Conservation (phyloP, 345 rosid species). For the Cardiospermum halicacabum region DNA sequence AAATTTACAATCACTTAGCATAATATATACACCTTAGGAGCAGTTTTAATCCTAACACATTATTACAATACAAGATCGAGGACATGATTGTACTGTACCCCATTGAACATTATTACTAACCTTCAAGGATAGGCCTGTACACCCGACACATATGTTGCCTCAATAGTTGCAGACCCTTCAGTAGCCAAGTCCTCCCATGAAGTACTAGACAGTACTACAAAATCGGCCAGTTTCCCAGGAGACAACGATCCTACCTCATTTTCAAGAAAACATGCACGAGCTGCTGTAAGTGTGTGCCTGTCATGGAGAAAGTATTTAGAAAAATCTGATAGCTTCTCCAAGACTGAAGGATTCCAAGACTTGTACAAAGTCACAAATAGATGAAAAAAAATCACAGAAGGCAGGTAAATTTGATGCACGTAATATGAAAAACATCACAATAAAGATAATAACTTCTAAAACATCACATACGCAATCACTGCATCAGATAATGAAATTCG, state of each 20-base stretch:
- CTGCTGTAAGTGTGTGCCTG: conserved; percentile 88
- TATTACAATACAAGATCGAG: too few species aligned
- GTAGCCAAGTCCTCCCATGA: conserved; percentile 58
- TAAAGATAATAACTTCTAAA: conserved; percentile 1
- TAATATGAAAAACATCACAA: neutral
- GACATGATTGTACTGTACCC: neutral
- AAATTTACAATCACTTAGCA: too few species aligned
- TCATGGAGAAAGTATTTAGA: conserved; percentile 13
- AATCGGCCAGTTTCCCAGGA: conserved; percentile 77
- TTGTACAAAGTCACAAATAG: neutral
- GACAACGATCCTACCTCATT: conserved; percentile 69
- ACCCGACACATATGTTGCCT: conserved; percentile 72
- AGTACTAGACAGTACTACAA: conserved; percentile 49
- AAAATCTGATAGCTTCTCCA: too few species aligned
- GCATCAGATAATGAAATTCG: conserved; percentile 60
- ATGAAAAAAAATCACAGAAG: neutral
- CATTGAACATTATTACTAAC: neutral
- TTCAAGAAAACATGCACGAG: conserved; percentile 75
- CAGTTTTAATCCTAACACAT: neutral
- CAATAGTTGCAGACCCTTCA: conserved; percentile 46
- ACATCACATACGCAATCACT: conserved; percentile 52
- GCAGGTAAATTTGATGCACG: neutral
- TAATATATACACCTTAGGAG: neutral
- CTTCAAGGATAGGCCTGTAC: conserved; percentile 43
- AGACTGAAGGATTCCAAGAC: neutral